Evolutionary conservation across 257 asterid genomes (phyloP).

Genomic region (Petrea volubilis): DNA sequence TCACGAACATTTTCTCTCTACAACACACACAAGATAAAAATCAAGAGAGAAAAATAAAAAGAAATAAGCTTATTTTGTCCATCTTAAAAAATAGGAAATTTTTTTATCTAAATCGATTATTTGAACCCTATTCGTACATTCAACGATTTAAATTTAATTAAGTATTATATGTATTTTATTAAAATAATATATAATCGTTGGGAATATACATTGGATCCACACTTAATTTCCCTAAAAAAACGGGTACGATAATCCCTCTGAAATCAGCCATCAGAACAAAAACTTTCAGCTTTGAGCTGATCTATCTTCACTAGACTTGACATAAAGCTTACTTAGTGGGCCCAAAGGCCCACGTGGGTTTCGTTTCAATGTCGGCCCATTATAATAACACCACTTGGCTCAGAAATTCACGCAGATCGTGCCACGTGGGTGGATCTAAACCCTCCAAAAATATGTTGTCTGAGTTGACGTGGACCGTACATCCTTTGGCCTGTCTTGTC

Average conservation of each 20-base stretch:
- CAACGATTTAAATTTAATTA: no score
- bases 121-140: no score
- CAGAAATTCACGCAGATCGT: neutral
- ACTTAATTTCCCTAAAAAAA: slow-evolving; percentile 34
- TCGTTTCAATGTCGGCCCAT: slow-evolving; percentile 54
- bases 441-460: slow-evolving; percentile 20
- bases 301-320: slow-evolving; percentile 47
- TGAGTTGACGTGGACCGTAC: slow-evolving; percentile 57
- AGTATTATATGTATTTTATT: no score
- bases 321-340: slow-evolving; percentile 44
- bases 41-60: no score
- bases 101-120: no score
- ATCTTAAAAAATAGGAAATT: no score
- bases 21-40: no score
- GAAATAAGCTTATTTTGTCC: no score
- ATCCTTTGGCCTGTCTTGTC: slow-evolving; percentile 37
- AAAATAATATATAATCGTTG: no score
- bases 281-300: slow-evolving; percentile 33
- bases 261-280: slow-evolving; percentile 32
- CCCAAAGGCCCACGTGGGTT: slow-evolving; percentile 49
- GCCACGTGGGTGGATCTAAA: slow-evolving; percentile 28
- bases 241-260: slow-evolving; percentile 64
- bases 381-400: slow-evolving; percentile 18
- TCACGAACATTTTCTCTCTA: no score
- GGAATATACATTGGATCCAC: no score